Conservation (phyloP, 2,329 filamentous ascomycete genomes). For the Colletotrichum liriopes region DNA sequence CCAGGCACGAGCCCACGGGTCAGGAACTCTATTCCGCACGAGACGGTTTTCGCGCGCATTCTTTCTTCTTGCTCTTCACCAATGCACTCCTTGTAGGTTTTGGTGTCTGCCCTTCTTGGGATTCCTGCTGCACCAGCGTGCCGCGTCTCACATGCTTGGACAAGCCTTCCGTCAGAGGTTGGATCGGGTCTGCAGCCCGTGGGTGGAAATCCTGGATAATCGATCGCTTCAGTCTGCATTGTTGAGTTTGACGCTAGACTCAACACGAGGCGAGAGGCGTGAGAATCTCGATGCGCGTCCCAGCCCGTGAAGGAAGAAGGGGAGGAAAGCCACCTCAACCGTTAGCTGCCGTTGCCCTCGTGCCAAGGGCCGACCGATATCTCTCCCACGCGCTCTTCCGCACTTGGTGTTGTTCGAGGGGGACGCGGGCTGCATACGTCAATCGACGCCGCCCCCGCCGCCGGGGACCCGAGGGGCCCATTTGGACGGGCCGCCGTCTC, state of each 20-base stretch:
- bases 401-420: neutral
- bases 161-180: slow-evolving; percentile 10
- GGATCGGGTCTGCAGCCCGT: slow-evolving; percentile 31
- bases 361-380: slow-evolving; percentile 14
- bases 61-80: slow-evolving; percentile 3
- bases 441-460: slow-evolving; percentile 31
- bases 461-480: slow-evolving; percentile 19
- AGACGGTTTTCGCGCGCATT: neutral
- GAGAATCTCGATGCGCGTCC: slow-evolving; percentile 22
- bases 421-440: slow-evolving; percentile 23
- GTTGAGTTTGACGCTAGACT: slow-evolving; percentile 30
- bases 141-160: slow-evolving; percentile 39
- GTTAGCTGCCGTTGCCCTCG: slow-evolving; percentile 36
- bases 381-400: slow-evolving; percentile 19
- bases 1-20: slow-evolving; percentile 2
- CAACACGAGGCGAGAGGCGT: slow-evolving; percentile 27
- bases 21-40: slow-evolving; percentile 7
- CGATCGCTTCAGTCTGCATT: slow-evolving; percentile 25
- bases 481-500: slow-evolving; percentile 28
- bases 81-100: neutral
- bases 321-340: neutral
- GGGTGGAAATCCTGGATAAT: slow-evolving; percentile 16
- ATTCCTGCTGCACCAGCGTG: slow-evolving; percentile 17
- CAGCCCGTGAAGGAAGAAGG: neutral
- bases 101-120: neutral